A percentile compares a stretch with the other conserved stretches of the same genome.
phyloP scores from a whole-genome alignment of 1,139 yeast species.

The Suhomyces bribrorum region DNA sequence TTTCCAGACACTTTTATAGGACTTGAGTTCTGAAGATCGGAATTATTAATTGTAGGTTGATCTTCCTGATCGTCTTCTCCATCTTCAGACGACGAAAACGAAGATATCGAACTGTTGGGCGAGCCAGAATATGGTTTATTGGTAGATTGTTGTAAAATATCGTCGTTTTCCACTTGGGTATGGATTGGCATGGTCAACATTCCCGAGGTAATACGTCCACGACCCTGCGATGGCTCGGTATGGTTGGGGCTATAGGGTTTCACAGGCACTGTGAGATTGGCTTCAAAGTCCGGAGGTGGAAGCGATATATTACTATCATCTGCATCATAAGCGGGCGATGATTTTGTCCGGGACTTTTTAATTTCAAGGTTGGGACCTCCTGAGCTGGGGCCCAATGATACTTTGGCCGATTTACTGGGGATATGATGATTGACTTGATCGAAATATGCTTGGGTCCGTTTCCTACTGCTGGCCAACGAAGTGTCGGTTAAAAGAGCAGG shows the following conservation, averaged over 20 bases:
- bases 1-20: not conserved
- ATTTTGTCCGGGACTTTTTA: slow-evolving; percentile 8
- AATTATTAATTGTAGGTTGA: not conserved
- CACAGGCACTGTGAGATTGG: slow-evolving; percentile 28
- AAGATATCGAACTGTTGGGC: slow-evolving; percentile 2
- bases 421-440: slow-evolving; percentile 29
- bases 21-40: not conserved
- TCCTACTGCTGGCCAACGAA: slow-evolving; percentile 18
- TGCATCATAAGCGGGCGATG: slow-evolving; percentile 11
- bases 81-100: slow-evolving; percentile 5
- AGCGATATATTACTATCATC: slow-evolving; percentile 29
- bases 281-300: slow-evolving; percentile 36
- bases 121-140: slow-evolving; percentile 3
- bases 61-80: not conserved
- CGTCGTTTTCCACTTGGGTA: slow-evolving; percentile 13
- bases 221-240: slow-evolving; percentile 19
- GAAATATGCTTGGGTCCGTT: slow-evolving; percentile 29
- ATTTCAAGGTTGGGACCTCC: slow-evolving; percentile 12
- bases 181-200: slow-evolving; percentile 49
- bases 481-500: slow-evolving; percentile 16
- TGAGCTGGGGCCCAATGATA: slow-evolving; percentile 5
- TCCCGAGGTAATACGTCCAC: slow-evolving; percentile 64
- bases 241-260: slow-evolving; percentile 12
- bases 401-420: slow-evolving; percentile 24
- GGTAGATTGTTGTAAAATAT: slow-evolving; percentile 6